Evolutionary conservation across 1,284 basidiomycete genomes (phyloP).

Genomic region (Cutaneotrichosporon cyanovorans): DNA sequence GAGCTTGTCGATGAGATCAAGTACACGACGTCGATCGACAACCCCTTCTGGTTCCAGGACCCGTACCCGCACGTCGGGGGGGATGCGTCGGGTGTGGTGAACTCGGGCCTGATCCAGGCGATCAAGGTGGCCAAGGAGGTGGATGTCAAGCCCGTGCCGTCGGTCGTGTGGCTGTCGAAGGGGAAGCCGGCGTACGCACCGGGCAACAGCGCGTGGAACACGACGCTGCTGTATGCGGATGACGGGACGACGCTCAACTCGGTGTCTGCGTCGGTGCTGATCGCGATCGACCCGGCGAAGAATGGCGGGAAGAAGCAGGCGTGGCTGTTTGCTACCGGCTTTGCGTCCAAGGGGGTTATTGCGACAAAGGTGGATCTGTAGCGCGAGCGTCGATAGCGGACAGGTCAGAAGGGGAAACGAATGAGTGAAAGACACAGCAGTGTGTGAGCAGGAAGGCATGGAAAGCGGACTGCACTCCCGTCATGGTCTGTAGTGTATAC

Average conservation of each 20-base stretch:
- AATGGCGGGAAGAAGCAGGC: conserved; percentile 22
- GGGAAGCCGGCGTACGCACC: conserved; percentile 1
- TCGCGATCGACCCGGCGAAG: conserved; percentile 17
- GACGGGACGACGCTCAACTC: conserved; percentile 18
- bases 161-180: conserved; percentile 13
- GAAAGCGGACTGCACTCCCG: too few species aligned
- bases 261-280: conserved; percentile 16
- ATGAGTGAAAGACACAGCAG: too few species aligned
- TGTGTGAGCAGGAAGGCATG: too few species aligned
- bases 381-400: too few species aligned
- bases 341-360: conserved; percentile 14
- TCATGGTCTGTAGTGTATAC: too few species aligned
- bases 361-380: conserved; percentile 22
- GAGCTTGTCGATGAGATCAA: conserved; percentile 5
- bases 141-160: conserved; percentile 2
- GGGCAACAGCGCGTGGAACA: conserved; percentile 8
- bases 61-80: conserved; percentile 14
- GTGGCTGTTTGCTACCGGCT: conserved; percentile 26
- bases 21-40: conserved; percentile 23
- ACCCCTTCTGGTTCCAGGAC: conserved; percentile 28
- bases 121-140: neutral
- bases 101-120: conserved; percentile 21
- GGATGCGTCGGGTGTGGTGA: conserved; percentile 21
- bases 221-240: conserved; percentile 17
- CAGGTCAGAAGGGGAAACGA: too few species aligned